phyloP scores from a whole-genome alignment of 371 early-diverging fungal genomes.

The Apophysomyces trapeziformis region DNA sequence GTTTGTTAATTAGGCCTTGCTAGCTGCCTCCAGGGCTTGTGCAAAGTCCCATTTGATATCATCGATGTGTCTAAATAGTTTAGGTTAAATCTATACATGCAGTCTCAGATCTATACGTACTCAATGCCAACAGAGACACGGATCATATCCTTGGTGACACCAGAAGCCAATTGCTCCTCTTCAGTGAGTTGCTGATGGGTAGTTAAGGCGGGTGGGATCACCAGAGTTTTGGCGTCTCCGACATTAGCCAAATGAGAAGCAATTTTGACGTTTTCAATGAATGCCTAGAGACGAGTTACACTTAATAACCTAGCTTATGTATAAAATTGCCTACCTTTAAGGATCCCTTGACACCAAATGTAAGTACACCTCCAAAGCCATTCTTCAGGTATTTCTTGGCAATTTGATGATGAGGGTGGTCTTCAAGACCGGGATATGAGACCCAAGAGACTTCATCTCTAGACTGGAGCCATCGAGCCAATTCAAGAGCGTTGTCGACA shows the following conservation, averaged over 20 bases:
- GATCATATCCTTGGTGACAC: conserved; percentile 83
- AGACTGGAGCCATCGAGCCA: conserved; percentile 79
- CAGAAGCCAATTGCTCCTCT: conserved; percentile 76
- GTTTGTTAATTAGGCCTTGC: not conserved
- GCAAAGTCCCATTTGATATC: conserved; percentile 85
- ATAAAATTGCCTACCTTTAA: conserved; percentile 20
- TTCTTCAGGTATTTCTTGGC: conserved; percentile 78
- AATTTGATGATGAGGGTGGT: conserved; percentile 70
- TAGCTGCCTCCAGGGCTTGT: conserved; percentile 50
- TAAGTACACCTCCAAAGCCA: conserved; percentile 87
- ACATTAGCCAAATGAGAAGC: conserved; percentile 89
- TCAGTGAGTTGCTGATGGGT: conserved; percentile 87
- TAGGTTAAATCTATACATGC: not conserved
- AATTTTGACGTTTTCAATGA: conserved; percentile 77
- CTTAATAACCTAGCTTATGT: not conserved
- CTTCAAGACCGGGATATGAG: conserved; percentile 82
- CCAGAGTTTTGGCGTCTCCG: conserved; percentile 87
- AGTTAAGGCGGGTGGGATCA: conserved; percentile 83
- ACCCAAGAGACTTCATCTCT: conserved; percentile 78
- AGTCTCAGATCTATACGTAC: conserved; percentile 24
- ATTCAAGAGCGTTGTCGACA: conserved; percentile 72
- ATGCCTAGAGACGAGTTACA: conserved; percentile 27
- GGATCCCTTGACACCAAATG: conserved; percentile 81
- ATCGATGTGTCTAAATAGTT: conserved; percentile 68
- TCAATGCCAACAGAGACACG: conserved; percentile 89